phyloP scores from a whole-genome alignment of 2,329 filamentous ascomycete genomes.

The Thermothelomyces thermophilus region DNA sequence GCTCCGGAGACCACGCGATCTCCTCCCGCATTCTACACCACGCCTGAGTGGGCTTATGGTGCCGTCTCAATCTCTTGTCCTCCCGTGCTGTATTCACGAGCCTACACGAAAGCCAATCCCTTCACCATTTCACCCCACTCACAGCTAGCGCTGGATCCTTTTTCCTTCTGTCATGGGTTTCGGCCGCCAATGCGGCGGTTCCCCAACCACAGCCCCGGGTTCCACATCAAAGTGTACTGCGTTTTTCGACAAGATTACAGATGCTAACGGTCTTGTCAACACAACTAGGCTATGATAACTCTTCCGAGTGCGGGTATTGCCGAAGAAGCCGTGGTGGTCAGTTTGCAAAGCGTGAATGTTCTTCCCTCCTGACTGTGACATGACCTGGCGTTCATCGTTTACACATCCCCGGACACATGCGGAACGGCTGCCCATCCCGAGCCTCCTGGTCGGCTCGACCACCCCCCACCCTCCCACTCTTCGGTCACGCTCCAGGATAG shows the following conservation, averaged over 20 bases:
- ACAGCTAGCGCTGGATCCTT: conserved; percentile 5
- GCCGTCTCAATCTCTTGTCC: conserved; percentile 4
- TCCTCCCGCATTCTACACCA: conserved; percentile 21
- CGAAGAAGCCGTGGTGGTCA: conserved; percentile 42
- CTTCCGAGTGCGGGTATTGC: conserved; percentile 49
- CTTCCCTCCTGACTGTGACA: conserved; percentile 15
- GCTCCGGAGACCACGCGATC: conserved; percentile 20
- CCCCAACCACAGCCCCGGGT: neutral
- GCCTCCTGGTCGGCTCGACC: no score
- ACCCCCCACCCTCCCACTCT: neutral
- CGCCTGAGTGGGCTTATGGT: conserved; percentile 12
- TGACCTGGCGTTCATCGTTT: neutral
- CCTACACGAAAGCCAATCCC: neutral
- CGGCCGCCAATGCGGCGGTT: neutral
- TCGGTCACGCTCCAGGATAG: neutral
- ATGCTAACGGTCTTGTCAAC: conserved; percentile 9
- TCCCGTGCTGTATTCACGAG: neutral
- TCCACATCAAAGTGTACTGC: neutral
- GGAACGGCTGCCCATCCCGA: no score
- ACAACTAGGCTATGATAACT: conserved; percentile 44
- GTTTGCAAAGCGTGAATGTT: conserved; percentile 41
- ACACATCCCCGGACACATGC: no score
- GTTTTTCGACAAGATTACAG: no score
- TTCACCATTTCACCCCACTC: conserved; percentile 16
- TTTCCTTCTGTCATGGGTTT: conserved; percentile 21